Conservation (phyloP, 805 yeast genomes). For the Wickerhamiella qilinensis region DNA sequence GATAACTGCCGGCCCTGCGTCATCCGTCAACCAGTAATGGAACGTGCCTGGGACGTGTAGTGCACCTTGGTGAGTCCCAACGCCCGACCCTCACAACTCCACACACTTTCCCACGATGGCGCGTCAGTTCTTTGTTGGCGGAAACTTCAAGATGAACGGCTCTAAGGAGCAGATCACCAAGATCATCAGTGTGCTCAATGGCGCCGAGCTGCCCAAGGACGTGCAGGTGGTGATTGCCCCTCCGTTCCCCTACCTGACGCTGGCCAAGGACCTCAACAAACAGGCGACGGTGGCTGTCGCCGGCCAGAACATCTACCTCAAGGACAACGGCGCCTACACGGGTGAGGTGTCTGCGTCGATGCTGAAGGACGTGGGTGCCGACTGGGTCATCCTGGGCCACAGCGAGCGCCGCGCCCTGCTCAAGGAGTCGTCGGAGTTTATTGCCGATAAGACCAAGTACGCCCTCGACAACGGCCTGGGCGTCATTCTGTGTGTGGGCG, state of each 20-base stretch:
- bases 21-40: no score
- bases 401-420: slow-evolving; percentile 94
- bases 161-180: slow-evolving; percentile 67
- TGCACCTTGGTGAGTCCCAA: no score
- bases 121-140: slow-evolving; percentile 93
- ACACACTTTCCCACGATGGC: slow-evolving; percentile 38
- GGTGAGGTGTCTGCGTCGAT: slow-evolving; percentile 89
- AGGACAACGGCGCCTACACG: slow-evolving; percentile 92
- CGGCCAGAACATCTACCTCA: slow-evolving; percentile 82
- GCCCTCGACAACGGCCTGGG: slow-evolving; percentile 80
- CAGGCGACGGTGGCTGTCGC: slow-evolving; percentile 55
- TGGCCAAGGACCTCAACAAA: slow-evolving; percentile 56
- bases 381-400: slow-evolving; percentile 95
- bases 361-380: slow-evolving; percentile 79
- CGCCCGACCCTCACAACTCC: no score
- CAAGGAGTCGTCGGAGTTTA: slow-evolving; percentile 76
- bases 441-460: slow-evolving; percentile 88
- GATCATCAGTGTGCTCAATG: slow-evolving; percentile 72
- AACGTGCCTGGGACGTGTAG: no score
- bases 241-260: slow-evolving; percentile 80
- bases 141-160: slow-evolving; percentile 99
- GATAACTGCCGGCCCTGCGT: no score
- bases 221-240: slow-evolving; percentile 94
- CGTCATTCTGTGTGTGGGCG: slow-evolving; percentile 96
- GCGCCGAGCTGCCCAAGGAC: slow-evolving; percentile 53